Evolutionary conservation across 2,329 filamentous ascomycete species (phyloP).

Genomic region (Torrubiella hemipterigena): DNA sequence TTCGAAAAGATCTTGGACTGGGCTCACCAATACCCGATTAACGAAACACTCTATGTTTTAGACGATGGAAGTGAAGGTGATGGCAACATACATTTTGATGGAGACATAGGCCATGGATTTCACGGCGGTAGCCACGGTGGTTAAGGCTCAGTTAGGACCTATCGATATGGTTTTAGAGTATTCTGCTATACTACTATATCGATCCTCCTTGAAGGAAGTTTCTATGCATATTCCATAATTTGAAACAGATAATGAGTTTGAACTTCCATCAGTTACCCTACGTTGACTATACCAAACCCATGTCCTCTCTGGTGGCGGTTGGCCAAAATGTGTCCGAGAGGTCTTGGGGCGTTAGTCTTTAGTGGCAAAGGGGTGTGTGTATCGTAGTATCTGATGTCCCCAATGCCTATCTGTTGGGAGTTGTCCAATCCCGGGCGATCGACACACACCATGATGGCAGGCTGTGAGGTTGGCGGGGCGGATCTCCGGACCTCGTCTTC

Average conservation of each 20-base stretch:
- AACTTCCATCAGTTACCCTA: not conserved
- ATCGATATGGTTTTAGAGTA: slow-evolving; percentile 1
- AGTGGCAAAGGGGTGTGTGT: not conserved
- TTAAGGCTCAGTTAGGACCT: slow-evolving; percentile 1
- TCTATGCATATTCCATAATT: not conserved
- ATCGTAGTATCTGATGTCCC: slow-evolving; percentile 1
- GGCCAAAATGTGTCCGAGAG: not conserved
- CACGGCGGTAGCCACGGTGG: not conserved
- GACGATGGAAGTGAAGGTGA: not conserved
- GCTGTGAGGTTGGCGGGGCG: too few relatives aligned
- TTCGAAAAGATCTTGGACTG: too few relatives aligned
- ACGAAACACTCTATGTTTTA: not conserved
- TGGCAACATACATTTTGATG: slow-evolving; percentile 1
- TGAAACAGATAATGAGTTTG: not conserved
- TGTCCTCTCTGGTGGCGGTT: not conserved
- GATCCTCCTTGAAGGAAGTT: not conserved
- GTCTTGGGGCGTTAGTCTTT: not conserved
- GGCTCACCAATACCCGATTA: slow-evolving; percentile 1
- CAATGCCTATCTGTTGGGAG: not conserved
- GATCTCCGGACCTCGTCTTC: too few relatives aligned
- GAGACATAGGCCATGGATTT: slow-evolving; percentile 1
- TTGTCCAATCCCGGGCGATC: too few relatives aligned
- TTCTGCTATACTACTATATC: not conserved
- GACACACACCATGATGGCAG: too few relatives aligned
- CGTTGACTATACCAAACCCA: not conserved